phyloP scores from a whole-genome alignment of 2,329 filamentous ascomycete genomes.

The Diaporthe citriasiana region DNA sequence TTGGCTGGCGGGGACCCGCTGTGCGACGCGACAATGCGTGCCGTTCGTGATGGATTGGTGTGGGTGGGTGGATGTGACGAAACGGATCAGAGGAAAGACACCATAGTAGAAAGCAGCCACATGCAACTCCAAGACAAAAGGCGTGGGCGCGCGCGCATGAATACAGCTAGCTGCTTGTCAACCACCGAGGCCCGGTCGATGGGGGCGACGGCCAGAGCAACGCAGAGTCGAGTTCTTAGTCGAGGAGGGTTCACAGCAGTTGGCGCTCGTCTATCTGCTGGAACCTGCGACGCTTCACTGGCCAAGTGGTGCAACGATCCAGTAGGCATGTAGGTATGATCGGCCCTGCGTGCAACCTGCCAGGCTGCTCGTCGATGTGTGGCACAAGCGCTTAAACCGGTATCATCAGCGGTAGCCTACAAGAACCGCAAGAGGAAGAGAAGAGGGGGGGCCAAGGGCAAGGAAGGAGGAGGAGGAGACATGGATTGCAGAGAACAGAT shows the following conservation, averaged over 20 bases:
- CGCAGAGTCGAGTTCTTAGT: background rate
- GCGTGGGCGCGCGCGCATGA: slow-evolving; percentile 19
- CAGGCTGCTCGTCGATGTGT: slow-evolving; percentile 3
- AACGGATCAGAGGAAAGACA: slow-evolving; percentile 14
- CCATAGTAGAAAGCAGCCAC: background rate
- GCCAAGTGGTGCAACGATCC: slow-evolving; percentile 14
- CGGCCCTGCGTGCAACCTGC: slow-evolving; percentile 18
- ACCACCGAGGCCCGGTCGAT: background rate
- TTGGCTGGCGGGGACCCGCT: slow-evolving; percentile 30
- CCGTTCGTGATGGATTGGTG: slow-evolving; percentile 31
- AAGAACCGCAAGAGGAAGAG: background rate
- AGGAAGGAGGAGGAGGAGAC: background rate
- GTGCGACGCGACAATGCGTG: slow-evolving; percentile 32
- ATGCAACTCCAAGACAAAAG: slow-evolving; percentile 28
- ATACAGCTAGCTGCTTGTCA: background rate
- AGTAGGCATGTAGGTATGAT: slow-evolving; percentile 1
- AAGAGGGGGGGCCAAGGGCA: no score
- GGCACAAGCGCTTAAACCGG: slow-evolving; percentile 31
- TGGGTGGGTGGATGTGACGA: slow-evolving; percentile 32
- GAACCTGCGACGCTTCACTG: slow-evolving; percentile 21
- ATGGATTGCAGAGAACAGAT: background rate
- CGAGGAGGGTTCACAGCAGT: slow-evolving; percentile 16
- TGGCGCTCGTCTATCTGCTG: slow-evolving; percentile 31
- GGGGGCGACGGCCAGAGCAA: background rate
- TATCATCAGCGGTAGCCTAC: background rate